Conservation (phyloP, 2,329 filamentous ascomycete genomes). For the Sclerotinia borealis region DNA sequence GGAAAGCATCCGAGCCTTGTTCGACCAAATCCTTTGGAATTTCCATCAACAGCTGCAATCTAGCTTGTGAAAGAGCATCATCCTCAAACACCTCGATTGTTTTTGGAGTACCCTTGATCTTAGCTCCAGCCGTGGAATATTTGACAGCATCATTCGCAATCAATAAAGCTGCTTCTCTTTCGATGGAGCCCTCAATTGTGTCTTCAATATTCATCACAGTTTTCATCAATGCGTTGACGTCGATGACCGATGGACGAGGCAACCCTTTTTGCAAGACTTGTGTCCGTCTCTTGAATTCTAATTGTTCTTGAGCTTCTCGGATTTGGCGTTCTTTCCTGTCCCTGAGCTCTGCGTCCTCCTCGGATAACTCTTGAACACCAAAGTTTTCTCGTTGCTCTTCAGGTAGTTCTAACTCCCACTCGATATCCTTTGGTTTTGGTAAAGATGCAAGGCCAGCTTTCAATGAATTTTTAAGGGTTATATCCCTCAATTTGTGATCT, state of each 20-base stretch:
- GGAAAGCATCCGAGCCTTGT: constrained; percentile 47
- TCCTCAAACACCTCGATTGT: constrained; percentile 64
- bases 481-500: constrained; percentile 66
- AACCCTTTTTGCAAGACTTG: constrained; percentile 85
- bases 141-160: constrained; percentile 76
- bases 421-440: constrained; percentile 85
- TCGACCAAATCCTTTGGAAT: constrained; percentile 44
- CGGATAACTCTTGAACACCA: constrained; percentile 44
- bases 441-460: constrained; percentile 70
- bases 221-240: constrained; percentile 62
- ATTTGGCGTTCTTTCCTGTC: constrained; percentile 73
- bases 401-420: constrained; percentile 90
- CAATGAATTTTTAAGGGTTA: constrained; percentile 62
- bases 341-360: constrained; percentile 61
- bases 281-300: constrained; percentile 76
- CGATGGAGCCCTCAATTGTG: constrained; percentile 62
- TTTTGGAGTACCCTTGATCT: constrained; percentile 55
- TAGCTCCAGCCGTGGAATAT: constrained; percentile 64
- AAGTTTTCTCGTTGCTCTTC: constrained; percentile 66
- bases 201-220: constrained; percentile 55
- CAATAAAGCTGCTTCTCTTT: constrained; percentile 69
- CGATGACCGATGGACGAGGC: constrained; percentile 68
- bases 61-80: constrained; percentile 64
- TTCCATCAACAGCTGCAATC: constrained; percentile 57
- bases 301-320: constrained; percentile 59